Evolutionary conservation across 2,329 filamentous ascomycete genomes (phyloP), one percentile per base, ranked within the genome.

Genomic region (Dactylellina haptotyla): DNA sequence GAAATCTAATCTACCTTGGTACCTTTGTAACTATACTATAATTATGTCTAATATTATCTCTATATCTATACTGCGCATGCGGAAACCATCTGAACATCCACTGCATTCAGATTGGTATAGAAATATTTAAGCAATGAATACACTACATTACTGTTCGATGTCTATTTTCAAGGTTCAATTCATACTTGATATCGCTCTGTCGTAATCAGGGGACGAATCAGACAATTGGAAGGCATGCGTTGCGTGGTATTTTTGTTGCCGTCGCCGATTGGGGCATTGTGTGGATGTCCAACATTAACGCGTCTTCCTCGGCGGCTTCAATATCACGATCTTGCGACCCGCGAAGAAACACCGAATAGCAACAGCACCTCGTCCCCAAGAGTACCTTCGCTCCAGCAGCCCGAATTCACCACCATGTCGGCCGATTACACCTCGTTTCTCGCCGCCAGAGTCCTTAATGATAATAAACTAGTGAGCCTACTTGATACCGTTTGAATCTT

Each of bases 341-440:
- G 62, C 53, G 53, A 58, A 23, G 23, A 12, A 18, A 10, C 46
- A 30, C 30, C n/a, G 25, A 30, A 54, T 10, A 39, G 14, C 41
- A 12, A 12, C 3, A 66, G 41, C 34, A 23, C 26, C 30, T 5
- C 20, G 10, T 26, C 18, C 18, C 4, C 41, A n/a, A 23, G 23
- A 20, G 23, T 10, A n/a, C 14, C 28, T 28, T 28, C n/a, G 45
- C 51, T 32, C 25, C n/a, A 10, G 23, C 28, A 56, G 4, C n/a
- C 26, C 26, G 26, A 54, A 12, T n/a, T 39, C 34, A 18, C 25
- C 34, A 50, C 25, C 32, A 73, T 73, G 69, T 54, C 69, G 5
- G 51, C 69, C 28, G 70, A 75, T 30, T 69, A 75, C 41, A 75
- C 63, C 30, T 63, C 70, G 10, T 69, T 69, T 28, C 70, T 75